A percentile compares a stretch with the other conserved stretches of the same genome.
These are phyloP conservation scores for Monoraphidium neglectum DNA, from an alignment of 139 green algal genomes.

Conservation along the genomic window DNA sequence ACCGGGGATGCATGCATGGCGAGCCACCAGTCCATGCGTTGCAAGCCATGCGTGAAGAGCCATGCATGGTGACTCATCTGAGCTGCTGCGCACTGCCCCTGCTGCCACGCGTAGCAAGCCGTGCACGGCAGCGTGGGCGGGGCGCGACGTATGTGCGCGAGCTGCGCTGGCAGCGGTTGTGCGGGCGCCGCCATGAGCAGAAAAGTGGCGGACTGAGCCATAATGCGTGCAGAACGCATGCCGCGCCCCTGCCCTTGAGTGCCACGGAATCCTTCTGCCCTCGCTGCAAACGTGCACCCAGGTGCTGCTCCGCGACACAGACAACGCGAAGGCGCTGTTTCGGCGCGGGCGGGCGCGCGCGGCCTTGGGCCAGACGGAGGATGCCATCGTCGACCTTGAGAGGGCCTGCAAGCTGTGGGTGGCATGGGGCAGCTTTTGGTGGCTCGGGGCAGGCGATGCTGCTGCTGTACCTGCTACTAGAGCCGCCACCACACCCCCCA, in stretches of 20 bases:
- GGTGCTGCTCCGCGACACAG: conserved; percentile 42
- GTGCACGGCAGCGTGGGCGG: too few relatives aligned
- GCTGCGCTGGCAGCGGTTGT: too few relatives aligned
- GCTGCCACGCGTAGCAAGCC: too few relatives aligned
- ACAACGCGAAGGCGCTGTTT: conserved; percentile 77
- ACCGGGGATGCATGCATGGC: too few relatives aligned
- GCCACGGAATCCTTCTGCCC: too few relatives aligned
- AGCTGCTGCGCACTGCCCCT: too few relatives aligned
- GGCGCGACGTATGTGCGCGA: too few relatives aligned
- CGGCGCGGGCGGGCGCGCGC: conserved; percentile 59
- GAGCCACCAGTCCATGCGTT: too few relatives aligned
- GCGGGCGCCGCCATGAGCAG: too few relatives aligned
- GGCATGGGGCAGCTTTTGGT: background rate
- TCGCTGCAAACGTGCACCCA: conserved; percentile 5
- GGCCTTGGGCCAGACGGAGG: conserved; percentile 57
- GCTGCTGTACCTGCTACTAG: background rate
- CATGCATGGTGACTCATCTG: too few relatives aligned
- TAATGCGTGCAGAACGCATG: background rate
- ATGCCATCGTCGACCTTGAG: conserved; percentile 62
- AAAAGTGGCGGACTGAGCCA: background rate
- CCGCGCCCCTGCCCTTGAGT: too few relatives aligned
- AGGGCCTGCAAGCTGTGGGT: conserved; percentile 45
- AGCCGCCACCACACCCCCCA: background rate
- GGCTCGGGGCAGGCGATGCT: background rate
- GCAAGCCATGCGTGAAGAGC: too few relatives aligned